Evolutionary conservation across 805 yeast species (phyloP), one percentile per base, ranked within the genome.

Genomic region (Isabelozyma gotoi): DNA sequence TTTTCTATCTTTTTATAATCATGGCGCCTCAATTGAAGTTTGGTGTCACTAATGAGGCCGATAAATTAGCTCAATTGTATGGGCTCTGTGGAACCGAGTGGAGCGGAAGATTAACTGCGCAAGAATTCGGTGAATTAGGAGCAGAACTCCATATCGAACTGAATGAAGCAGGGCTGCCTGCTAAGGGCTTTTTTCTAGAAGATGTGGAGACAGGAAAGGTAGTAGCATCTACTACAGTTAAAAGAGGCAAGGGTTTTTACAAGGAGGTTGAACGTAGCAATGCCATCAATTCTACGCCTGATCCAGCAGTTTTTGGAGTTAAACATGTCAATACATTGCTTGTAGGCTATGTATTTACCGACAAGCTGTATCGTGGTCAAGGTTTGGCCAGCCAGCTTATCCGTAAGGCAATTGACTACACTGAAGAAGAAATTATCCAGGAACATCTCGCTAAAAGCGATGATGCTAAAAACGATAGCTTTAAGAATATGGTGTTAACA

Each of bases 271-370:
- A 55, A 33, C 52, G 55, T 11, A 48, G 58, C 15, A 42, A 43
- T 16, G 63, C 58, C 8, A 53, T 65, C 7, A 45, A 62, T 1
- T 51, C 64, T 3, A 46, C 53, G 11, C 71, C 73, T 1, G 66
- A 67, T 42, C 62, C 70, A 1, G 33, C 49, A 3, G 42, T 53
- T 34, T 53, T 67, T 41, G 74, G 74, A 0, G 68, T 69, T 5
- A 52, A 55, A n/a, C 53, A 55, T 38, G 57, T 55, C n/a, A 62
- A 61, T 7, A 51, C 59, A 2, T 50, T 70, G 32, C 39, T 55
- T 7, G 19, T 69, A 4, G 46, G 62, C 8, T 56, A 47, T 41
- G 71, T 68, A 3, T 59, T 59, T 47, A 62, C 66, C 10, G 45
- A 51, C 6, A 41, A 49, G 31, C 56, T 53, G 8, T 59, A 60